Evolutionary conservation across 116 monocot genomes (phyloP).

Genomic region (Thalassia testudinum): DNA sequence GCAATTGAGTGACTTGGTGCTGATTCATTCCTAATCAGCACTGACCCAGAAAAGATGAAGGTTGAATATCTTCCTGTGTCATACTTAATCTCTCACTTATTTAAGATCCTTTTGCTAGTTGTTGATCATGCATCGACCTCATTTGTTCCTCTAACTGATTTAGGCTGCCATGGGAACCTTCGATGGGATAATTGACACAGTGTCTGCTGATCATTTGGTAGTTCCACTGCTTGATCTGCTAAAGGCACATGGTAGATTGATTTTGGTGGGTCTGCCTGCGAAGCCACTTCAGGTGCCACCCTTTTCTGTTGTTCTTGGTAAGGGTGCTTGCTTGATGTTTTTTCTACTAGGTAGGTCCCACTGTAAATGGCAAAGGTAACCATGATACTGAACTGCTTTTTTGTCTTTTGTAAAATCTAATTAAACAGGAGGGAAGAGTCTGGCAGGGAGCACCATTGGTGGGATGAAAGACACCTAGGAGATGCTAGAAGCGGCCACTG

Average conservation of each 20-base stretch:
- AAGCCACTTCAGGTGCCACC: constrained; percentile 16
- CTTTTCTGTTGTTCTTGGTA: constrained; percentile 11
- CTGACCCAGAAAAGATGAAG: constrained; percentile 10
- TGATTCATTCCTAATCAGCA: constrained; percentile 21
- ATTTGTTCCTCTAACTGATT: too few species aligned
- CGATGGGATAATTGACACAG: constrained; percentile 28
- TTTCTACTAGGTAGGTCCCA: neutral
- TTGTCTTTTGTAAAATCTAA: neutral
- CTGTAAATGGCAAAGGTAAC: neutral
- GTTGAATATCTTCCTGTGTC: neutral
- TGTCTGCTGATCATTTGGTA: constrained; percentile 14
- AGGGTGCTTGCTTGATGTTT: neutral
- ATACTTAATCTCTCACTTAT: neutral
- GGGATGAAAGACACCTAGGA: constrained; percentile 20
- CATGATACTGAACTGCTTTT: neutral
- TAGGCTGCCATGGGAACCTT: constrained; percentile 18
- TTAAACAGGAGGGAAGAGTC: constrained; percentile 16
- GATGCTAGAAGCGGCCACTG: constrained; percentile 18
- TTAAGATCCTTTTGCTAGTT: neutral
- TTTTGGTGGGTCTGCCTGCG: constrained; percentile 18
- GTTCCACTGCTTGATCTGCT: constrained; percentile 9
- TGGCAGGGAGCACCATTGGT: constrained; percentile 20
- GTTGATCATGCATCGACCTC: too few species aligned
- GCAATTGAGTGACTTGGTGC: constrained; percentile 12
- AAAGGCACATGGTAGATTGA: constrained; percentile 13